Conservation (phyloP, 2,329 filamentous ascomycete genomes). For the Fusarium nygamai region DNA sequence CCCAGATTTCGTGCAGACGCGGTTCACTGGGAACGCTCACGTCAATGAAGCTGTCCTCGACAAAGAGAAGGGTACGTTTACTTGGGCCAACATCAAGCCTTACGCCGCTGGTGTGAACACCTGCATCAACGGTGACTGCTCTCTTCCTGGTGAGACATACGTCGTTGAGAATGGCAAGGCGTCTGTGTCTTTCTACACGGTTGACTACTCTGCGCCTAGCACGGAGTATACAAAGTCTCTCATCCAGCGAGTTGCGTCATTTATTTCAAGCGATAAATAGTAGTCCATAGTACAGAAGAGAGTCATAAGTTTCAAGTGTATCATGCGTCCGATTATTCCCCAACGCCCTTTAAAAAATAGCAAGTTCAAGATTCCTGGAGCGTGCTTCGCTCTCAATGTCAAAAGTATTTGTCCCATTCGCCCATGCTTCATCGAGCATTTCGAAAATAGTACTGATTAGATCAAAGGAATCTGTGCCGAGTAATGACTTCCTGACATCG, state of each 20-base stretch:
- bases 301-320: background rate
- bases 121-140: constrained; percentile 63
- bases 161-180: constrained; percentile 55
- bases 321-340: background rate
- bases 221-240: constrained; percentile 38
- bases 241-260: constrained; percentile 36
- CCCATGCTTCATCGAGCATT: constrained; percentile 34
- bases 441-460: constrained; percentile 20
- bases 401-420: constrained; percentile 29
- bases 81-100: constrained; percentile 51
- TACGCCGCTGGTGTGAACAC: constrained; percentile 55
- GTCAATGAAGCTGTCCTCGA: constrained; percentile 58
- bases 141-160: constrained; percentile 60
- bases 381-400: constrained; percentile 30
- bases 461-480: constrained; percentile 19
- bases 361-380: constrained; percentile 23
- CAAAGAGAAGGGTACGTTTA: constrained; percentile 55
- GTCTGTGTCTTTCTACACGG: constrained; percentile 58
- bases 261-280: constrained; percentile 10
- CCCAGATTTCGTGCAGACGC: constrained; percentile 57
- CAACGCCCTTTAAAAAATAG: constrained; percentile 21
- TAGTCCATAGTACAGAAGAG: background rate
- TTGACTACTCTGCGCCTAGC: constrained; percentile 60
- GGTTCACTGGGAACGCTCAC: constrained; percentile 60
- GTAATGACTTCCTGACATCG: constrained; percentile 19